A percentile compares a stretch with the other conserved stretches of the same genome.
phyloP scores from a whole-genome alignment of 441 rosid species.

The Pelargonium myrrhifolium region DNA sequence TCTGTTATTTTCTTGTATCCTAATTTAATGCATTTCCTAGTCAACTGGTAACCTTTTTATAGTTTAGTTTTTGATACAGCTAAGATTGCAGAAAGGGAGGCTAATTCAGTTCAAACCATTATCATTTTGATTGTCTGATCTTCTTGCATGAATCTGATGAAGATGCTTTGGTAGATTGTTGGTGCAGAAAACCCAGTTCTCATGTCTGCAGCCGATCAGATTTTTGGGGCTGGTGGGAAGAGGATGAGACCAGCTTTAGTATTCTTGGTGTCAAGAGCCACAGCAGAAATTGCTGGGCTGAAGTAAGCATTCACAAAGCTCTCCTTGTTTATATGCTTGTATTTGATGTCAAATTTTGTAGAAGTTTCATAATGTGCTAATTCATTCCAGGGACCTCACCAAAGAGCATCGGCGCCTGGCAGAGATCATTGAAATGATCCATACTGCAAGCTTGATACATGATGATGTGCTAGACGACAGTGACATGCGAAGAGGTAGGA shows the following conservation, averaged over 20 bases:
- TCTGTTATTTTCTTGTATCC: neutral
- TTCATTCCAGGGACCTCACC: conserved; percentile 58
- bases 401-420: conserved; percentile 73
- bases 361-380: conserved; percentile 16
- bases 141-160: conserved; percentile 23
- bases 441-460: conserved; percentile 91
- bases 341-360: conserved; percentile 9
- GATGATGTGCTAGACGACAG: conserved; percentile 93
- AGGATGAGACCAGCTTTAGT: conserved; percentile 95
- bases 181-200: conserved; percentile 92
- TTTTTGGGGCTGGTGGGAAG: conserved; percentile 94
- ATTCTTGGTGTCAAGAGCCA: conserved; percentile 86
- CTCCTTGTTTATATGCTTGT: conserved; percentile 6
- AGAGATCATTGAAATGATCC: conserved; percentile 96
- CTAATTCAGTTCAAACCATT: neutral
- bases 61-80: too few relatives aligned
- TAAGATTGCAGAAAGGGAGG: neutral
- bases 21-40: neutral
- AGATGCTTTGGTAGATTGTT: conserved; percentile 56
- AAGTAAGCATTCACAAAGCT: conserved; percentile 37
- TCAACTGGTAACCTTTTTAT: neutral
- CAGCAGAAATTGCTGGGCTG: conserved; percentile 63
- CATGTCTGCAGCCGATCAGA: conserved; percentile 93
- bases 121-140: neutral
- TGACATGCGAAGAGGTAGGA: conserved; percentile 78